A percentile compares a stretch with the other conserved stretches of the same genome.
These are phyloP conservation scores for Millerozyma acaciae DNA, from an alignment of 805 yeast genomes.

Conservation along the genomic window DNA sequence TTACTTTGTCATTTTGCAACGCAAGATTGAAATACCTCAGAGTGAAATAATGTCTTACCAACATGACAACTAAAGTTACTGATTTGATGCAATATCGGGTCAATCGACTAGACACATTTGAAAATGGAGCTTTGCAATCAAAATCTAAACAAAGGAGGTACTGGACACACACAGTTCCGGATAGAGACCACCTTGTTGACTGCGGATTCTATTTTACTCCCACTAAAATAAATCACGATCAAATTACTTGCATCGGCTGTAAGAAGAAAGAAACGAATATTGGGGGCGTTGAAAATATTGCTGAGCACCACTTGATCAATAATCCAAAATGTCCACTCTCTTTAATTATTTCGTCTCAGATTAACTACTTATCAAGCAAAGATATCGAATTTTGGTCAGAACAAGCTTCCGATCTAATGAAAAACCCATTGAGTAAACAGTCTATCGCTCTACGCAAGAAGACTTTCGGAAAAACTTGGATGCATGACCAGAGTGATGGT, in stretches of 20 bases:
- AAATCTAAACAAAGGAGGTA: slow-evolving; percentile 3
- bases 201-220: slow-evolving; percentile 64
- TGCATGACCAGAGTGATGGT: slow-evolving; percentile 44
- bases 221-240: slow-evolving; percentile 40
- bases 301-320: slow-evolving; percentile 16
- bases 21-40: too few relatives aligned
- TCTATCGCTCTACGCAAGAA: slow-evolving; percentile 30
- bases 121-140: slow-evolving; percentile 11
- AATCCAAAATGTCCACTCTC: slow-evolving; percentile 18
- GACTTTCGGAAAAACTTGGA: slow-evolving; percentile 37
- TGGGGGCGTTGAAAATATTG: slow-evolving; percentile 14
- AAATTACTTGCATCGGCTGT: slow-evolving; percentile 59
- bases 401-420: slow-evolving; percentile 18
- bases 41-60: too few relatives aligned
- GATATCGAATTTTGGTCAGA: slow-evolving; percentile 12
- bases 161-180: slow-evolving; percentile 3
- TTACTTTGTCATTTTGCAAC: too few relatives aligned
- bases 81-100: slow-evolving; percentile 18
- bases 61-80: slow-evolving; percentile 9
- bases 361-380: slow-evolving; percentile 6
- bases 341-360: slow-evolving; percentile 11
- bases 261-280: slow-evolving; percentile 28
- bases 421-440: slow-evolving; percentile 28
- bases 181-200: slow-evolving; percentile 37
- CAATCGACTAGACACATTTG: slow-evolving; percentile 20